Evolutionary conservation across 2,329 filamentous ascomycete genomes (phyloP).

Genomic region (Delphinella strobiligena): DNA sequence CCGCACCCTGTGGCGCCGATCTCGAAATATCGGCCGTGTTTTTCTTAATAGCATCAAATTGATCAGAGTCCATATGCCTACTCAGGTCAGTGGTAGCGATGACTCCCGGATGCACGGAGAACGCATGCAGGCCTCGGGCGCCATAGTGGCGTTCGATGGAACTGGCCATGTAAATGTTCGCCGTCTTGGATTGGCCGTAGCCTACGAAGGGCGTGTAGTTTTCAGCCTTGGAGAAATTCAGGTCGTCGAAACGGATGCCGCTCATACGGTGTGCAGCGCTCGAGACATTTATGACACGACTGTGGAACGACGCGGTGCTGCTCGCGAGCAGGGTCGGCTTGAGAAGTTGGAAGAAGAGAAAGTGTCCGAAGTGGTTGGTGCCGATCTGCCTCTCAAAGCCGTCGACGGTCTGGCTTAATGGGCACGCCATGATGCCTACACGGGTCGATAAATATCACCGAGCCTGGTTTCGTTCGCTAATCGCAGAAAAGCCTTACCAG

Average conservation of each 20-base stretch:
- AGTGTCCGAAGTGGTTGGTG: slow-evolving; percentile 43
- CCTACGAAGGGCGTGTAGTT: slow-evolving; percentile 15
- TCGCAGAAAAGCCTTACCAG: no score
- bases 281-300: slow-evolving; percentile 36
- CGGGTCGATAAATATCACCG: no score
- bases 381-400: slow-evolving; percentile 42
- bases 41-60: slow-evolving; percentile 6
- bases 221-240: slow-evolving; percentile 18
- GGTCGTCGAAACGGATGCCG: slow-evolving; percentile 18
- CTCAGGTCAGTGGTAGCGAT: slow-evolving; percentile 18
- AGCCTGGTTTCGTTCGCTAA: no score
- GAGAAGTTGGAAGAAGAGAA: slow-evolving; percentile 43
- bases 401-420: slow-evolving; percentile 28
- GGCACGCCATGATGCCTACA: slow-evolving; percentile 32
- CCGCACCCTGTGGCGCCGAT: slow-evolving; percentile 34
- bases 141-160: slow-evolving; percentile 41
- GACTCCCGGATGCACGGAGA: slow-evolving; percentile 36
- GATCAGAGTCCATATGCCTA: slow-evolving; percentile 9
- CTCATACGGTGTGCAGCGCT: slow-evolving; percentile 24
- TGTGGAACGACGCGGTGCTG: slow-evolving; percentile 27
- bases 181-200: slow-evolving; percentile 40
- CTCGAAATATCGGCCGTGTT: neutral
- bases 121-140: slow-evolving; percentile 30
- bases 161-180: slow-evolving; percentile 41
- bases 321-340: slow-evolving; percentile 30